These are phyloP conservation scores for Diplogelasinospora grovesii DNA, from an alignment of 495 filamentous ascomycete species.

Conservation along the genomic window DNA sequence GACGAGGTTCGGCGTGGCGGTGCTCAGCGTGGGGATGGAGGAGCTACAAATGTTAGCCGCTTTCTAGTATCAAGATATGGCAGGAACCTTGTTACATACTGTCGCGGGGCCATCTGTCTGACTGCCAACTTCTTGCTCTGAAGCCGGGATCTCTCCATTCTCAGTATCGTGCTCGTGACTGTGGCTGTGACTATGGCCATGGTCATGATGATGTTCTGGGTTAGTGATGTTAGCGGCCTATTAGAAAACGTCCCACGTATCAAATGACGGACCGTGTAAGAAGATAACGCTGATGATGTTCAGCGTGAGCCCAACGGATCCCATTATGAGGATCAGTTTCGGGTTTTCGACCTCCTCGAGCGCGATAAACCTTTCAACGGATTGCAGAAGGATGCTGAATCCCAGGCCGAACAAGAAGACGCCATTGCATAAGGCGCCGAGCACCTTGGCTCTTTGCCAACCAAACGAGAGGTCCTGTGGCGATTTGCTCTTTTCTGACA, in stretches of 20 bases:
- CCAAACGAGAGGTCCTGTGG: slow-evolving; percentile 43
- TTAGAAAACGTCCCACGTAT: too few species aligned
- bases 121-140: too few species aligned
- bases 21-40: slow-evolving; percentile 60
- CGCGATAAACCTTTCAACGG: slow-evolving; percentile 74
- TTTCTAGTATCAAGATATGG: too few species aligned
- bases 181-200: slow-evolving; percentile 29
- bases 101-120: too few species aligned
- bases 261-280: slow-evolving; percentile 58
- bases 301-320: slow-evolving; percentile 69
- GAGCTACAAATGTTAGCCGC: slow-evolving; percentile 21
- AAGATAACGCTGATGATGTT: slow-evolving; percentile 78
- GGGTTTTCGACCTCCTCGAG: slow-evolving; percentile 56
- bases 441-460: slow-evolving; percentile 89
- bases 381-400: slow-evolving; percentile 86
- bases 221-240: too few species aligned
- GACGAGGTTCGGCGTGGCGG: slow-evolving; percentile 24
- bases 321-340: slow-evolving; percentile 70
- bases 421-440: slow-evolving; percentile 92
- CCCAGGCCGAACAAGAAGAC: slow-evolving; percentile 91
- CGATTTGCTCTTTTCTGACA: slow-evolving; percentile 33
- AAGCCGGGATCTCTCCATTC: not conserved
- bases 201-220: slow-evolving; percentile 28
- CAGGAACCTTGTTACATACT: too few species aligned
- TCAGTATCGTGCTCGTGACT: slow-evolving; percentile 12